Evolutionary conservation across 169 alveolate species (phyloP).

Genomic region (Sarcocystis neurona): DNA sequence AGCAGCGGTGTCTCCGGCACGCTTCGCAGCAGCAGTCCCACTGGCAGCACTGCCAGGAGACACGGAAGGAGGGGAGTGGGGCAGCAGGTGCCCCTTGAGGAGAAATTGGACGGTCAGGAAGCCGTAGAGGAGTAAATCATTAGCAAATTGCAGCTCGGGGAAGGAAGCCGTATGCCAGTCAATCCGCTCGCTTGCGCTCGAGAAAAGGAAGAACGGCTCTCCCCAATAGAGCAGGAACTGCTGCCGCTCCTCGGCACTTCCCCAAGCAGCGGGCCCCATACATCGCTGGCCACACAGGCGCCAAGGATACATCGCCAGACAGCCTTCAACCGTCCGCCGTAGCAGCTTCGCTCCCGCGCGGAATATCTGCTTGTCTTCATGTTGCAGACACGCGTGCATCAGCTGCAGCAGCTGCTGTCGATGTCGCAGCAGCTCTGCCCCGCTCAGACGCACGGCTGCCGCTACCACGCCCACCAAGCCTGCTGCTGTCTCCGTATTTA

Average conservation of each 20-base stretch:
- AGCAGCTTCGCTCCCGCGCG: constrained; percentile 40
- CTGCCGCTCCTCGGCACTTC: neutral
- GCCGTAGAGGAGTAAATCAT: neutral
- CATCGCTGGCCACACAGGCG: constrained; percentile 24
- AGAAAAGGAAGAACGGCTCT: constrained; percentile 12
- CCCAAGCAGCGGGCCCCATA: constrained; percentile 31
- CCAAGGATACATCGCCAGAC: constrained; percentile 33
- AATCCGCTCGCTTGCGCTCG: constrained; percentile 14
- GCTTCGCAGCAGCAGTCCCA: no score
- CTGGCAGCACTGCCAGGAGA: no score
- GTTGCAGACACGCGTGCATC: constrained; percentile 22
- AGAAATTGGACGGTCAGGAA: constrained; percentile 4
- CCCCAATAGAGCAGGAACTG: constrained; percentile 37
- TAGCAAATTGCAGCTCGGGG: constrained; percentile 9
- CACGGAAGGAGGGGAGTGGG: neutral
- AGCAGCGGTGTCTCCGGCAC: no score
- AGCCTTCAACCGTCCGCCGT: constrained; percentile 41
- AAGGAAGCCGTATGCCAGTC: constrained; percentile 29
- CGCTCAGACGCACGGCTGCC: constrained; percentile 5
- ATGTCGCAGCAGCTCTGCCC: neutral
- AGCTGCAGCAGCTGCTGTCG: neutral
- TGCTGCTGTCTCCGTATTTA: neutral
- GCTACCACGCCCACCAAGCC: constrained; percentile 5
- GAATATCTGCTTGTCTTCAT: constrained; percentile 17
- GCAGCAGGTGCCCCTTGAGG: constrained; percentile 4